Conservation (phyloP, 805 yeast species). For the Metschnikowia bowlesiae region DNA sequence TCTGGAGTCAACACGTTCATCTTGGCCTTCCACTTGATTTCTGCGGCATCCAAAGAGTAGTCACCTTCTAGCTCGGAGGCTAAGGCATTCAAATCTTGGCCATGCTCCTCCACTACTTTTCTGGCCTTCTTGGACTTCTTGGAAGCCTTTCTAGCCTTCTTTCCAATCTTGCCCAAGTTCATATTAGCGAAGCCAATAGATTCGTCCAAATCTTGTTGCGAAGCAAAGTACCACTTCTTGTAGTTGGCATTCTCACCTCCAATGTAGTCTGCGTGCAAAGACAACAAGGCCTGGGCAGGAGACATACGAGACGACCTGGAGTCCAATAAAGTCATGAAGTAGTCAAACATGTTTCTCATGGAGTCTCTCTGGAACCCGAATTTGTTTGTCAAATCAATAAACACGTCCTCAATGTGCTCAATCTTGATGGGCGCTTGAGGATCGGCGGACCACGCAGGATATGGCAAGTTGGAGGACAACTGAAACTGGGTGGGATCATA, state of each 20-base stretch:
- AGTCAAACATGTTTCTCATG: conserved; percentile 87
- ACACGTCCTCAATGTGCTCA: conserved; percentile 83
- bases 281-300: conserved; percentile 78
- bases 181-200: conserved; percentile 79
- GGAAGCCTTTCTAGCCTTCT: conserved; percentile 76
- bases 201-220: conserved; percentile 82
- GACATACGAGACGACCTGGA: conserved; percentile 86
- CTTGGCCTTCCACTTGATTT: conserved; percentile 81
- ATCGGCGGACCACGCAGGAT: conserved; percentile 99
- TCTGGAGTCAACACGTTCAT: conserved; percentile 71
- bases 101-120: conserved; percentile 62
- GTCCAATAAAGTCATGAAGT: conserved; percentile 78
- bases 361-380: conserved; percentile 91
- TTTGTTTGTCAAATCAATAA: conserved; percentile 75
- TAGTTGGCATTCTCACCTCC: conserved; percentile 86
- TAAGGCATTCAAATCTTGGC: conserved; percentile 55
- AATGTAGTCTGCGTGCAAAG: conserved; percentile 81
- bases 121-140: conserved; percentile 76
- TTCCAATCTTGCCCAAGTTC: conserved; percentile 69
- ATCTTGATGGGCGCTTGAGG: conserved; percentile 78
- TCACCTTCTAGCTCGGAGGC: conserved; percentile 77
- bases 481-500: conserved; percentile 60
- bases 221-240: conserved; percentile 85
- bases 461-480: conserved; percentile 84
- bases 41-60: conserved; percentile 76